Evolutionary conservation across 2,329 filamentous ascomycete genomes (phyloP).

Genomic region (Bipolaris zeicola): DNA sequence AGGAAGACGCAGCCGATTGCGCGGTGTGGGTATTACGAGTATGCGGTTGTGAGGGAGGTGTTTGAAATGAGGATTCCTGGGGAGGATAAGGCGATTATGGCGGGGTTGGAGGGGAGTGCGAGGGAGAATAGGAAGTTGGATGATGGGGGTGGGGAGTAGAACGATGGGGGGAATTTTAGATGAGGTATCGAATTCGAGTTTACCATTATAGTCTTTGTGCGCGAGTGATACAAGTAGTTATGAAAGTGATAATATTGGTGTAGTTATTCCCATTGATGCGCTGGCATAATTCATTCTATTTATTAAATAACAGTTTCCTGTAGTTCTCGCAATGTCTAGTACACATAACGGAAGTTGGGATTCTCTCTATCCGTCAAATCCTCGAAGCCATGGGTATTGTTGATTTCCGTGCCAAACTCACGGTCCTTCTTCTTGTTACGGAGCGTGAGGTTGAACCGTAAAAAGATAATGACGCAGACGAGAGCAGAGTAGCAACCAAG

Average conservation of each 20-base stretch:
- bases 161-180: neutral
- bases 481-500: slow-evolving; percentile 70
- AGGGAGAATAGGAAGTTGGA: slow-evolving; percentile 28
- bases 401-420: slow-evolving; percentile 42
- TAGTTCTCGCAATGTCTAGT: slow-evolving; percentile 16
- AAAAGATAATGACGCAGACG: slow-evolving; percentile 61
- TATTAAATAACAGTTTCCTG: neutral
- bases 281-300: neutral
- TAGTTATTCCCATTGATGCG: neutral
- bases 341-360: slow-evolving; percentile 63
- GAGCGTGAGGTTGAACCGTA: slow-evolving; percentile 63
- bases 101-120: slow-evolving; percentile 39
- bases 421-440: slow-evolving; percentile 66
- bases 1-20: slow-evolving; percentile 64
- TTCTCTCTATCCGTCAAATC: slow-evolving; percentile 69
- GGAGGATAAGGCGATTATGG: slow-evolving; percentile 30
- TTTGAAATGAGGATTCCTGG: slow-evolving; percentile 65
- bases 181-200: neutral
- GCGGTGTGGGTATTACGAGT: slow-evolving; percentile 65
- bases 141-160: neutral
- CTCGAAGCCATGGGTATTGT: slow-evolving; percentile 60
- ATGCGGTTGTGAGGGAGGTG: slow-evolving; percentile 60
- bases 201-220: neutral
- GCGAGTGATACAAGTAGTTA: neutral
- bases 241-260: too few species aligned